A percentile compares a stretch with the other conserved stretches of the same genome.
Conservation (phyloP, 2,329 filamentous ascomycete genomes). For the Chrysoporthe austroafricana region DNA sequence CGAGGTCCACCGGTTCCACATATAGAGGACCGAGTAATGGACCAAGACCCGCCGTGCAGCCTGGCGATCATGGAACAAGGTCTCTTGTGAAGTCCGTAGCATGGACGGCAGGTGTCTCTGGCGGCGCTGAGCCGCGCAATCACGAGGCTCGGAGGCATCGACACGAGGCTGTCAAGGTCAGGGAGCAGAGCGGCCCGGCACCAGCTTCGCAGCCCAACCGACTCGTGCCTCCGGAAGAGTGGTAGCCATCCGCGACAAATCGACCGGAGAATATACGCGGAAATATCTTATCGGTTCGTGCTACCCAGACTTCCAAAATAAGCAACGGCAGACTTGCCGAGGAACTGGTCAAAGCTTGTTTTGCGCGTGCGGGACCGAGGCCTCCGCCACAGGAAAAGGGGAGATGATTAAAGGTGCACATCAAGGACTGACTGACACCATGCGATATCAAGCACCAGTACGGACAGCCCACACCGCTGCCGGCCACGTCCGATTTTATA, state of each 20-base stretch:
- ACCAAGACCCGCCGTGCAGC: constrained; percentile 15
- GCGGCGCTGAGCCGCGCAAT: not conserved
- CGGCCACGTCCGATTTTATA: constrained; percentile 18
- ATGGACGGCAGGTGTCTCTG: not conserved
- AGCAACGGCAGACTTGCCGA: constrained; percentile 4
- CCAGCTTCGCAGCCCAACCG: not conserved
- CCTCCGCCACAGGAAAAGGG: constrained; percentile 23
- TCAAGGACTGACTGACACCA: constrained; percentile 15
- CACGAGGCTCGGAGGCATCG: not conserved
- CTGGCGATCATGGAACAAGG: constrained; percentile 9
- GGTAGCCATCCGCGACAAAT: not conserved
- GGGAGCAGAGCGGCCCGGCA: not conserved
- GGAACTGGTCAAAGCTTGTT: constrained; percentile 24
- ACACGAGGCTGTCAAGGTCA: not conserved
- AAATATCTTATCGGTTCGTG: not conserved
- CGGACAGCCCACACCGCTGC: constrained; percentile 12
- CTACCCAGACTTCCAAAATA: constrained; percentile 10
- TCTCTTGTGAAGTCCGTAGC: not conserved
- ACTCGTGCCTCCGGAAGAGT: constrained; percentile 4
- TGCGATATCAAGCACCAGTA: constrained; percentile 11
- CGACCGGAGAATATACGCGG: not conserved
- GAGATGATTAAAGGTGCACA: not conserved
- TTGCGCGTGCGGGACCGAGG: constrained; percentile 10
- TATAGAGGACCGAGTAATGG: constrained; percentile 14
- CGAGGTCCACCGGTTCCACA: constrained; percentile 14